These are phyloP conservation scores for Heterococcus sp. DNA, from an alignment of 108 stramenopile genomes.

Conservation along the genomic window DNA sequence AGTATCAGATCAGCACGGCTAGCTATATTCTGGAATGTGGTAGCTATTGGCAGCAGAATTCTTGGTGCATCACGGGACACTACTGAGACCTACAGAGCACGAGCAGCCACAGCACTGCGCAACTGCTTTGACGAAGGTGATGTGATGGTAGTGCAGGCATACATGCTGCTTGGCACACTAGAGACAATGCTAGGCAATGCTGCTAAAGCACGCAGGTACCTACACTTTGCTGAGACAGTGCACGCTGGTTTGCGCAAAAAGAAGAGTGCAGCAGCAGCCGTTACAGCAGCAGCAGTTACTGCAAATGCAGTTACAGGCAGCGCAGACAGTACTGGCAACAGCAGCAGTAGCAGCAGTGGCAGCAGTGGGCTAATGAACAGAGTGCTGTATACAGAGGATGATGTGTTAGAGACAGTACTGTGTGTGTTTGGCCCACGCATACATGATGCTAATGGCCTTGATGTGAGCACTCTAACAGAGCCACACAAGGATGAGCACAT, in stretches of 20 bases:
- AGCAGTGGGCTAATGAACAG: too few species aligned
- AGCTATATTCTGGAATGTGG: slow-evolving; percentile 37
- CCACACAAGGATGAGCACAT: too few species aligned
- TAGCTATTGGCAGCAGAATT: slow-evolving; percentile 27
- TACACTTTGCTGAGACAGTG: slow-evolving; percentile 29
- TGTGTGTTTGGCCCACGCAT: too few species aligned
- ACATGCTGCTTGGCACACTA: slow-evolving; percentile 35
- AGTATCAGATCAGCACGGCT: slow-evolving; percentile 21
- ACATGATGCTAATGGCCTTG: too few species aligned
- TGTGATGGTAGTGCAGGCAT: slow-evolving; percentile 6
- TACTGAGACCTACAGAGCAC: slow-evolving; percentile 9
- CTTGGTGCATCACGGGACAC: slow-evolving; percentile 11
- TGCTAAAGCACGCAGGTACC: slow-evolving; percentile 10
- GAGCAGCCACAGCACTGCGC: slow-evolving; percentile 11
- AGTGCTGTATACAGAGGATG: too few species aligned
- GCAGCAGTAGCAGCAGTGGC: too few species aligned
- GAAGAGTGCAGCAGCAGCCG: not conserved
- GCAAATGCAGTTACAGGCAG: not conserved
- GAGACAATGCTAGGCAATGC: slow-evolving; percentile 35
- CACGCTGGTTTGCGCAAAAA: not conserved
- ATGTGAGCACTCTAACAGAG: too few species aligned
- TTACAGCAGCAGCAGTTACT: not conserved
- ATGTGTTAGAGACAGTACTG: too few species aligned
- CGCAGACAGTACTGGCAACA: too few species aligned
- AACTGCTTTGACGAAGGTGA: slow-evolving; percentile 38